A percentile compares a stretch with the other conserved stretches of the same genome.
These are phyloP conservation scores for Heterococcus sp. DNA, from an alignment of 108 stramenopile species.

Conservation along the genomic window DNA sequence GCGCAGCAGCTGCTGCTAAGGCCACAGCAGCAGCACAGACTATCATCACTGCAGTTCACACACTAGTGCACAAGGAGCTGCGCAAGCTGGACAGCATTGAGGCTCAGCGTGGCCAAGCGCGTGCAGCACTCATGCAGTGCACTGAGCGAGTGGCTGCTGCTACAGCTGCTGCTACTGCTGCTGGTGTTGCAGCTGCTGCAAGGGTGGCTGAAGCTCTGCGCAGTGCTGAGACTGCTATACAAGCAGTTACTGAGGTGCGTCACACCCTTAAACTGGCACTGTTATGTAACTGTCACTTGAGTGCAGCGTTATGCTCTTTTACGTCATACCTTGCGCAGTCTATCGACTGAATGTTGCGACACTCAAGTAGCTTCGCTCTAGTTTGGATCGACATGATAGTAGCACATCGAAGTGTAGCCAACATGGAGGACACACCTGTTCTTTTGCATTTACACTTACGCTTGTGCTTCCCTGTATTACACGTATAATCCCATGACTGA, in stretches of 20 bases:
- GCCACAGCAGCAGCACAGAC: neutral
- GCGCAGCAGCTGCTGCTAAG: neutral
- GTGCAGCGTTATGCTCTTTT: too few relatives aligned
- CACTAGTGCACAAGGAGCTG: neutral
- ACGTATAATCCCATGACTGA: too few relatives aligned
- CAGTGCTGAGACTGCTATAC: neutral
- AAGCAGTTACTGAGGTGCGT: neutral
- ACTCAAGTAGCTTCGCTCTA: too few relatives aligned
- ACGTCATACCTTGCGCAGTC: too few relatives aligned
- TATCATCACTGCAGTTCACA: neutral
- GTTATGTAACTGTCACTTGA: too few relatives aligned
- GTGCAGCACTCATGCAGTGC: neutral
- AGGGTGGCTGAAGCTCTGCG: neutral
- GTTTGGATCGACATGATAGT: too few relatives aligned
- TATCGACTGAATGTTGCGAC: too few relatives aligned
- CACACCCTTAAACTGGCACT: too few relatives aligned
- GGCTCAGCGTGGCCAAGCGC: neutral
- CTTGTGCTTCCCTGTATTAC: too few relatives aligned
- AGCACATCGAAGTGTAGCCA: too few relatives aligned
- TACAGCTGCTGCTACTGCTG: neutral
- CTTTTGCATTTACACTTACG: too few relatives aligned
- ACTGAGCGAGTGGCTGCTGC: neutral
- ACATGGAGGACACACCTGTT: too few relatives aligned
- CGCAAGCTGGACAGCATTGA: neutral
- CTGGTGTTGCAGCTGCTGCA: neutral